Base-by-base conservation (phyloP, 345 rosid species). In the Populus davidiana region DNA sequence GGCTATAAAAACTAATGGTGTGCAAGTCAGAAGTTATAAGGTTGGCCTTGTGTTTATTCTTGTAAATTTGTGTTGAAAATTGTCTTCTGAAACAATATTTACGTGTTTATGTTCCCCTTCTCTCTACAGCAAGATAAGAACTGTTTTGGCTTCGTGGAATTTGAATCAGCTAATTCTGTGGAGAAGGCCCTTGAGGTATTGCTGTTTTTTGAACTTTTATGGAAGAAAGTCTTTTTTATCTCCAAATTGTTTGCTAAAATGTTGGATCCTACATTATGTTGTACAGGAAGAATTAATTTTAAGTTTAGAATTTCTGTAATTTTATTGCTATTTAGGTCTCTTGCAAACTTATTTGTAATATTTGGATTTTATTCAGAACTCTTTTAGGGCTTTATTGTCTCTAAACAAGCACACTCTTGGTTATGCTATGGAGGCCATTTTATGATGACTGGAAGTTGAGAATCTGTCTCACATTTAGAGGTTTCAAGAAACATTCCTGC, bases 91-190 rank as follows among this genome's bases (percentile, higher is more conserved):
- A 27, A n/a, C 8, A 7, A 67, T 70, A 68, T 63, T 74, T 35
- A 18, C 6, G 27, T 59, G 35, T 74, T 64, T 74, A 20, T 29
- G 7, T 69, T 18, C n/a, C 54, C 49, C 76, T 70, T 69, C 38
- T 71, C 54, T 81, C 47, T 66, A 18, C 72, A 90, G 96, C 79
- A 77, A 33, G 82, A 84, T 71, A 52, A 82, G 84, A 73, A 87
- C 73, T 93, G 95, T 74, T 94, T 89, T 39, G 98, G 95, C 29
- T 94, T 94, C 75, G 95, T 94, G 66, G 94, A 94, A 71, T 94
- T 85, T 44, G 95, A 91, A 73, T 79, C 95, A 71, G 87, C 84
- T 83, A 81, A 85, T 79, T 86, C 97, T 6, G 81, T 89, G 90
- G 86, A 81, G 75, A 79, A 77, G 65, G 98, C 94, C 39, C 79